phyloP scores from a whole-genome alignment of 1,284 basidiomycete genomes.

The Hypsizygus ulmarius region DNA sequence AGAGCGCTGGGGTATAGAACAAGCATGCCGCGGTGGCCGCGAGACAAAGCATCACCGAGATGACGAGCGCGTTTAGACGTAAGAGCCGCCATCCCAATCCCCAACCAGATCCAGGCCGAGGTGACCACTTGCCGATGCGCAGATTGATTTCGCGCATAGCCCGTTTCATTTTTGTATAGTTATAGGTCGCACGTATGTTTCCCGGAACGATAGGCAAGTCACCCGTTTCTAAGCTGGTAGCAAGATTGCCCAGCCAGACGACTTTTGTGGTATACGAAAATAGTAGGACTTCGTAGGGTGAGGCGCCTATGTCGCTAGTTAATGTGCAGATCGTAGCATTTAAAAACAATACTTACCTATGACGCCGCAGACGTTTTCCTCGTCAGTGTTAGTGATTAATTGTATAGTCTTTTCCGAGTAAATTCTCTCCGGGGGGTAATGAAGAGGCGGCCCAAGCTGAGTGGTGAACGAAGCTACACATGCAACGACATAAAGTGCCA shows the following conservation, averaged over 20 bases:
- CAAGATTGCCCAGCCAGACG: constrained; percentile 74
- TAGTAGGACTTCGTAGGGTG: constrained; percentile 59
- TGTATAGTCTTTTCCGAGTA: constrained; percentile 71
- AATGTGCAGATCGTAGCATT: neutral
- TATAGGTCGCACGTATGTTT: constrained; percentile 63
- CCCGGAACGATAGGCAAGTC: constrained; percentile 80
- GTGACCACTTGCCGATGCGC: constrained; percentile 45
- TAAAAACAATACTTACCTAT: constrained; percentile 36
- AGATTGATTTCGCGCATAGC: constrained; percentile 42
- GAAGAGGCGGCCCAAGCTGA: constrained; percentile 69
- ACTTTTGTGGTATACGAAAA: constrained; percentile 86
- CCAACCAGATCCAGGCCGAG: constrained; percentile 58
- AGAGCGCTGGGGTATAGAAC: constrained; percentile 79
- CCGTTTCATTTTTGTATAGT: constrained; percentile 50
- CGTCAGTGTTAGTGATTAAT: constrained; percentile 50
- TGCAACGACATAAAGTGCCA: constrained; percentile 49
- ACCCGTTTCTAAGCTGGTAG: constrained; percentile 76
- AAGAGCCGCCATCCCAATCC: constrained; percentile 57
- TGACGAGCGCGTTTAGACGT: constrained; percentile 45
- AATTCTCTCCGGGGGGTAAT: constrained; percentile 68
- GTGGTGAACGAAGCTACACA: constrained; percentile 54
- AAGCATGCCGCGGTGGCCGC: constrained; percentile 62
- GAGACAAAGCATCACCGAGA: constrained; percentile 50
- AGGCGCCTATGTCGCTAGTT: constrained; percentile 35
- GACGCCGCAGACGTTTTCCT: constrained; percentile 66